phyloP scores from a whole-genome alignment of 2,329 filamentous ascomycete genomes.

The Fusarium brevicatenulatum region DNA sequence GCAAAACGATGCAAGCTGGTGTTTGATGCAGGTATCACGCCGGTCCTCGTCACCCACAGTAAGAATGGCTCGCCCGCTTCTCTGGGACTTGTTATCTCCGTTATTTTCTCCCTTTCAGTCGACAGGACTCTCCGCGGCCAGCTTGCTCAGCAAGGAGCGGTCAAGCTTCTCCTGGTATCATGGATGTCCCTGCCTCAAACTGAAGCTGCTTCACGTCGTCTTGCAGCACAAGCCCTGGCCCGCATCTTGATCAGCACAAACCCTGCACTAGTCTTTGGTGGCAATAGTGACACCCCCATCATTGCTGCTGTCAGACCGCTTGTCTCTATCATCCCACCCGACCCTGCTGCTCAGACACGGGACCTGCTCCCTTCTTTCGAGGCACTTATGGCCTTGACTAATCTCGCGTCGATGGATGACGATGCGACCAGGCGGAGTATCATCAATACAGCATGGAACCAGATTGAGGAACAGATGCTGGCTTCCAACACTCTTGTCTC shows the following conservation, averaged over 20 bases:
- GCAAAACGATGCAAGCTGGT: conserved; percentile 78
- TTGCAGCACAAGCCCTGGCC: conserved; percentile 82
- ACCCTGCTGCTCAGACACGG: conserved; percentile 69
- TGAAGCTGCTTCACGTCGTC: conserved; percentile 60
- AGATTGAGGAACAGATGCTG: conserved; percentile 85
- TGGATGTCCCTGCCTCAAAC: conserved; percentile 70
- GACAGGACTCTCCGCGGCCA: conserved; percentile 78
- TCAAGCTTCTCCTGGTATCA: conserved; percentile 82
- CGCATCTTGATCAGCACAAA: conserved; percentile 89
- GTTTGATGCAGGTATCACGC: conserved; percentile 81
- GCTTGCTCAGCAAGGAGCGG: conserved; percentile 92
- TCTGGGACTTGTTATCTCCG: conserved; percentile 76
- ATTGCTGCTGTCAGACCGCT: conserved; percentile 86
- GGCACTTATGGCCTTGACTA: conserved; percentile 89
- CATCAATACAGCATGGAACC: conserved; percentile 76
- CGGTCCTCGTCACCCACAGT: conserved; percentile 79
- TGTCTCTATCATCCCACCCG: conserved; percentile 74
- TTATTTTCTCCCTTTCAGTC: conserved; percentile 80
- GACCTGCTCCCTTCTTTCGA: conserved; percentile 93
- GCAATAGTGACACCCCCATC: conserved; percentile 77
- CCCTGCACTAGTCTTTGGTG: conserved; percentile 83
- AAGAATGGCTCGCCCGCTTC: conserved; percentile 78
- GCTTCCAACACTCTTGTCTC: conserved; percentile 79
- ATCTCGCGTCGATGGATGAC: conserved; percentile 84
- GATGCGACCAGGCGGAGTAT: conserved; percentile 73